These are phyloP conservation scores for Trichomonas tenax DNA, from an alignment of 208 protist species.

Conservation along the genomic window DNA sequence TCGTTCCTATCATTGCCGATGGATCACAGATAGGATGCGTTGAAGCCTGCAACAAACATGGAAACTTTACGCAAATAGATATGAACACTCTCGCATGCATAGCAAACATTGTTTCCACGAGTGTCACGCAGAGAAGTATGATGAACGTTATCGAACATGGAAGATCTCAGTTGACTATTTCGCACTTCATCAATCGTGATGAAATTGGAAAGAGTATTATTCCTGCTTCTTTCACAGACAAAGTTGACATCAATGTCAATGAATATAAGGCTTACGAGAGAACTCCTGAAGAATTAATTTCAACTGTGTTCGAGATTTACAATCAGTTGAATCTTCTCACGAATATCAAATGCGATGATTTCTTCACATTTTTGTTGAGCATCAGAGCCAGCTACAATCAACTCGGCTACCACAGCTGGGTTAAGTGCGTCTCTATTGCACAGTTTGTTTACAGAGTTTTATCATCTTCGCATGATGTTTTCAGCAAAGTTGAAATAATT, in stretches of 20 bases:
- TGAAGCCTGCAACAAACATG: background rate
- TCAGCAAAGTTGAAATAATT: background rate
- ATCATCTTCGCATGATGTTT: background rate
- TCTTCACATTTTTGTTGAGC: background rate
- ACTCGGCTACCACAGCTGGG: background rate
- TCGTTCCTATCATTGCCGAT: background rate
- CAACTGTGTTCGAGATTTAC: background rate
- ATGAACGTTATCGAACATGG: background rate
- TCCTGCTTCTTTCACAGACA: background rate
- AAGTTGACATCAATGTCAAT: background rate
- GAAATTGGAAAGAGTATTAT: background rate
- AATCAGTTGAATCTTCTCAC: background rate
- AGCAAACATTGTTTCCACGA: background rate
- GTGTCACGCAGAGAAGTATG: background rate
- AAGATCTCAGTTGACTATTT: background rate
- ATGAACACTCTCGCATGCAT: background rate
- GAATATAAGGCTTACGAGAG: background rate
- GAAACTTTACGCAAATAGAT: background rate
- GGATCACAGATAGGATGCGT: background rate
- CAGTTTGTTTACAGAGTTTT: background rate
- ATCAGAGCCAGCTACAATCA: background rate
- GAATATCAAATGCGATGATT: background rate
- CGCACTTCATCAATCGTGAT: background rate
- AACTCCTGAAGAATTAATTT: background rate
- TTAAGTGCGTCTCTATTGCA: background rate